Evolutionary conservation across 257 asterid species (phyloP), one percentile per base, ranked within the genome.

Genomic region (Nicotiana otophora): DNA sequence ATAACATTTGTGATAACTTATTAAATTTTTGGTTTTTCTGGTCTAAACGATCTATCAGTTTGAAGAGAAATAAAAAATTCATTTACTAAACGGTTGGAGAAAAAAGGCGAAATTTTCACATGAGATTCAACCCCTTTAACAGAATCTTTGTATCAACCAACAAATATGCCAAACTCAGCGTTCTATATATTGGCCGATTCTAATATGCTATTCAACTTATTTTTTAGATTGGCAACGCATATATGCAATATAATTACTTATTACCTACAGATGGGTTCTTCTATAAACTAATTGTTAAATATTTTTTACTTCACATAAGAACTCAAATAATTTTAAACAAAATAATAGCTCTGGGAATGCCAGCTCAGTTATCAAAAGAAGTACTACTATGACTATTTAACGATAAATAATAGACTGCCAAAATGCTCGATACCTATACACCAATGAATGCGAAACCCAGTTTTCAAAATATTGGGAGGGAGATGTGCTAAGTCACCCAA

Each of bases 391-490:
- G 36, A 3, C 26, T 33, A 33, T 42, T 46, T 42, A 42, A 42
- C 58, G 20, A 46, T 20, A 46, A 12, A 70, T 10, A 70, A 0
- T 11, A 42, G 9, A 42, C 12, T 70, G 58, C 0, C 78, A 70
- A 12, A 70, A 46, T 46, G 61, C 36, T 46, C 0, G 20, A 23
- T 72, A n/a, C 77, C 19, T 69, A 60, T 70, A 70, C 36, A 42
- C 20, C 60, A 42, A n/a, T 72, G 60, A 1, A 72, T 72, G 78
- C 23, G 0, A 46, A 46, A 20, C 78, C 46, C 36, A 46, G 60
- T 72, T 72, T 39, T 72, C 78, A 72, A 46, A 46, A 72, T 20
- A 72, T 46, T 5, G 28, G 60, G 61, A 46, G 78, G 78, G 78
- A 46, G 61, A 72, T 46, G 20, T 20, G n/a, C 78, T 70, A 42